Base-by-base conservation (phyloP, 1,284 basidiomycete species). In the Ustilago nuda region DNA sequence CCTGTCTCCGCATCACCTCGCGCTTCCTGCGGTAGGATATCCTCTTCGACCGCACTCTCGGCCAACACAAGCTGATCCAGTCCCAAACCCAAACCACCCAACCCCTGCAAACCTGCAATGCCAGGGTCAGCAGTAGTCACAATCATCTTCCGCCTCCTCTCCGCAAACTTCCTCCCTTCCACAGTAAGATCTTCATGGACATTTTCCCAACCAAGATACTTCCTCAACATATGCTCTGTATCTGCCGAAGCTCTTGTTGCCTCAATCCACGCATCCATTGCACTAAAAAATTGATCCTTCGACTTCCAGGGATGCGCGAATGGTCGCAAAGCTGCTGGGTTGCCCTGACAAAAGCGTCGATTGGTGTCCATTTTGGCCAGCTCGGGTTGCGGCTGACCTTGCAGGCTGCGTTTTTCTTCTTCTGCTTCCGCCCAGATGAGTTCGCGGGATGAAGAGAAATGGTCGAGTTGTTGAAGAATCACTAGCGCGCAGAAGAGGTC, bases 391-490 rank as follows among this genome's bases (percentile, higher is more conserved):
- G 67, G 36, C 6, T 23, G 23, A 4, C 58, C 64, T n/a, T 66
- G 66, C 12, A 72, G 19, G 19, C 62, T 56, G 45, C 68, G 51
- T 57, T 80, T 81, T 54, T 82, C 80, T 15, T 66, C 73, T 39
- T 82, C 78, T 8, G 76, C 66, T 45, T 82, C 81, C n/a, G 66
- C 56, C 81, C 81, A 82, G n/a, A 82, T 27, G 15, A 80, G 56
- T 33, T 73, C 73, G 17, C 78, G 68, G 17, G 46, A 58, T 15
- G 73, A 70, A 13, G 57, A 66, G 43, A 74, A 55, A 11, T 52
- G 53, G 15, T 61, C 60, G 13, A 69, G 56, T 3, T 68, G 61
- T 23, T 65, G 60, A 5, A 71, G n/a, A 19, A 82, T 56, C 41
- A 54, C 37, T 15, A 78, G 48, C 1, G 68, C 71, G 48, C 72